Conservation (phyloP, 2,329 filamentous ascomycete species). For the Hymenoscyphus linearis region DNA sequence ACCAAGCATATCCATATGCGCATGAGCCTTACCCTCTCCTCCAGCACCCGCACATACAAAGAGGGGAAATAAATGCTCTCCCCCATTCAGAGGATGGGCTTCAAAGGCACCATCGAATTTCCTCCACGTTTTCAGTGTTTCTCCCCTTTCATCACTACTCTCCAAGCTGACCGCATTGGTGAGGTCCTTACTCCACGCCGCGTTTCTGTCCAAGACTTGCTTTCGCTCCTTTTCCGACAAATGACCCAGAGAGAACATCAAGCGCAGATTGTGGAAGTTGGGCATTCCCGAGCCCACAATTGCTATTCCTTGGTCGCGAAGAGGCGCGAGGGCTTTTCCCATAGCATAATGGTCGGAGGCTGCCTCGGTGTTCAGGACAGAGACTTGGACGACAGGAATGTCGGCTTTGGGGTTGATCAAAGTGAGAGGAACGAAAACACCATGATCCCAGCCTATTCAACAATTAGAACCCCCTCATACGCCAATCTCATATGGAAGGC, state of each 20-base stretch:
- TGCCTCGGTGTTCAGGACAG: slow-evolving; percentile 54
- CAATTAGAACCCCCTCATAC: not conserved
- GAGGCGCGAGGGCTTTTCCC: slow-evolving; percentile 58
- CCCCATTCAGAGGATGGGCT: slow-evolving; percentile 53
- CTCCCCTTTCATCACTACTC: slow-evolving; percentile 33
- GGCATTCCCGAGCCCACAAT: slow-evolving; percentile 68
- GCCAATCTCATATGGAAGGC: no score
- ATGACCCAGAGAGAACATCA: slow-evolving; percentile 35
- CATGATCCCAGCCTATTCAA: slow-evolving; percentile 47
- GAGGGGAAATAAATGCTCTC: slow-evolving; percentile 59
- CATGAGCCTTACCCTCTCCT: slow-evolving; percentile 39
- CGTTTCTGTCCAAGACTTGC: slow-evolving; percentile 53
- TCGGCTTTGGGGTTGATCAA: slow-evolving; percentile 23
- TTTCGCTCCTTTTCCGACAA: slow-evolving; percentile 31
- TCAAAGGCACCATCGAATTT: slow-evolving; percentile 48
- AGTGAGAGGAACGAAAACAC: slow-evolving; percentile 50
- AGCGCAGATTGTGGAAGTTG: slow-evolving; percentile 64
- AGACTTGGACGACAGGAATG: slow-evolving; percentile 68
- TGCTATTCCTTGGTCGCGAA: slow-evolving; percentile 62
- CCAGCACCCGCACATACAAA: slow-evolving; percentile 53
- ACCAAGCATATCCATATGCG: slow-evolving; percentile 17
- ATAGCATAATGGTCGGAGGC: slow-evolving; percentile 61
- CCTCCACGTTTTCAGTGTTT: slow-evolving; percentile 41
- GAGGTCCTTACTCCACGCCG: slow-evolving; percentile 44
- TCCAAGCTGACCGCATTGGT: slow-evolving; percentile 32